Evolutionary conservation across 306 rosid species (phyloP), one percentile per base, ranked within the genome.

Genomic region (Inga laurina): DNA sequence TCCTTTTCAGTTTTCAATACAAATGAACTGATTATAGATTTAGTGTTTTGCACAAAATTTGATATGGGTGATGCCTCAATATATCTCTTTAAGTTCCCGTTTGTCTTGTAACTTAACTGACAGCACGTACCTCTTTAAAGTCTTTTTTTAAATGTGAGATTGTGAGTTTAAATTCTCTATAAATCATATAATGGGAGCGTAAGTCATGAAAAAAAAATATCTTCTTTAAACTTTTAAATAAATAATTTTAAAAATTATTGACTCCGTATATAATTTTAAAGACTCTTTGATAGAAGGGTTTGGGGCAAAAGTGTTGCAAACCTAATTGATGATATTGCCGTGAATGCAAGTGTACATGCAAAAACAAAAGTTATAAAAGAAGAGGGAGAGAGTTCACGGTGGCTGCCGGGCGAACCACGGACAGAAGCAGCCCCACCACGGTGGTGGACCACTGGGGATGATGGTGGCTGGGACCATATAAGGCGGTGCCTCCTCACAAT

Each of bases 331-430:
- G 19, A 51, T 4, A 51, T 14, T 3, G 57, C 0, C 7, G 19
- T 51, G 57, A 48, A 62, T 62, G 68, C 13, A 62, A 24, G 66
- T n/a, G 32, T n/a, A 2, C 82, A 85, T 65, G 78, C 12, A 81
- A 84, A 89, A 24, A 62, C 69, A 62, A 88, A 87, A 86, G 13
- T 77, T 79, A 89, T 66, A 22, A 80, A 86, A 77, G 77, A 3
- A 59, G 22, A 75, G 67, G 81, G 81, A 73, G 72, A 86, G 82
- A 49, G 85, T 85, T 87, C 85, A 86, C 82, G 92, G 92, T 82
- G 88, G 41, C 30, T 72, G 98, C 88, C 76, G 92, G 97, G 92
- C 75, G 89, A 91, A 93, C 93, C 86, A 93, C 94, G 90, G 91
- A 93, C 98, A 90, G 13, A 12, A 5, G 12, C 65, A 84, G 85